A percentile compares a stretch with the other conserved stretches of the same genome.
Conservation (phyloP, 768 basidiomycete genomes). For the Suillus lakei region DNA sequence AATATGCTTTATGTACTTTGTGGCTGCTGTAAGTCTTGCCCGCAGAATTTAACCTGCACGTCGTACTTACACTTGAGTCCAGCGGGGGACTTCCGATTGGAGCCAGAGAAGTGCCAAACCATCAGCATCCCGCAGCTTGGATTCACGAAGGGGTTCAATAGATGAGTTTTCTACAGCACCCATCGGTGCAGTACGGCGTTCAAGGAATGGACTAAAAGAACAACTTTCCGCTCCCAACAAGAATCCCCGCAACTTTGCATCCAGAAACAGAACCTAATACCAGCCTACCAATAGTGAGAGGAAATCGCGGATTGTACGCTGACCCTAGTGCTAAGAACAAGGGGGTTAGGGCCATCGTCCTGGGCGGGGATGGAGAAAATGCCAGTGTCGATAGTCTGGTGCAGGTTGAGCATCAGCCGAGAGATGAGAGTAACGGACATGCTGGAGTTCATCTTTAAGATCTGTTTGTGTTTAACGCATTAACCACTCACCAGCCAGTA, state of each 20-base stretch:
- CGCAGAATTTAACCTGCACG: background rate
- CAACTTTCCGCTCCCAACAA: background rate
- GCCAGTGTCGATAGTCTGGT: background rate
- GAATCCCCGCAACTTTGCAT: background rate
- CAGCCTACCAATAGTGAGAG: background rate
- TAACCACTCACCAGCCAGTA: background rate
- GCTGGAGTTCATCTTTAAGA: background rate
- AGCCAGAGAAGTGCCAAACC: too few relatives aligned
- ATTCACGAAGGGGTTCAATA: too few relatives aligned
- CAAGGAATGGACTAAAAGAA: background rate
- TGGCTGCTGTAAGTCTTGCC: background rate
- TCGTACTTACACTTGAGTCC: slow-evolving; percentile 18
- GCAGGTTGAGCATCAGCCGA: background rate
- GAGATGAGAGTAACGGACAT: background rate
- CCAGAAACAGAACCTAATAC: background rate
- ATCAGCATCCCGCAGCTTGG: too few relatives aligned
- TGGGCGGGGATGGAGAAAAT: background rate
- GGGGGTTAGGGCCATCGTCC: background rate
- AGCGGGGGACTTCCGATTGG: too few relatives aligned
- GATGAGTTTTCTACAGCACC: background rate
- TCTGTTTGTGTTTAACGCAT: background rate
- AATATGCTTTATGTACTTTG: slow-evolving; percentile 29
- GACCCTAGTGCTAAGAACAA: background rate
- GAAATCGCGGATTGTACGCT: background rate
- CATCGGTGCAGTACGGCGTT: background rate